Percentiles rank a stretch among this genome's conserved stretches.
phyloP scores from a whole-genome alignment of 495 filamentous ascomycete genomes.

The Penicillium parvum region DNA sequence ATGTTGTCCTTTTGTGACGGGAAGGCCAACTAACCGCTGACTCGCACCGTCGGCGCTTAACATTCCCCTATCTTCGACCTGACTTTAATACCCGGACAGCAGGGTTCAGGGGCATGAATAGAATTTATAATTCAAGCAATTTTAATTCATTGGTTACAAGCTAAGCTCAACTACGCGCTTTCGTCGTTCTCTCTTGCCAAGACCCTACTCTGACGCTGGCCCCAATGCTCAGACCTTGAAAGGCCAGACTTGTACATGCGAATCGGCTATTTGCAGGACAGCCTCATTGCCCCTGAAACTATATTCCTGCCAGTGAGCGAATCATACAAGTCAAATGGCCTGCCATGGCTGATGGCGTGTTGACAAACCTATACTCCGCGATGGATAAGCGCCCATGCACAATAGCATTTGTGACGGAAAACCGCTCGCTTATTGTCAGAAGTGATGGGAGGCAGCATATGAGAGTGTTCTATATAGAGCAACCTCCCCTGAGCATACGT shows the following conservation, averaged over 20 bases:
- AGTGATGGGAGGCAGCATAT: not conserved
- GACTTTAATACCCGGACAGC: too few species aligned
- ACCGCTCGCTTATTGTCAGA: constrained; percentile 7
- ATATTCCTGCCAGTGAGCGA: not conserved
- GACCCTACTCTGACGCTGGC: constrained; percentile 16
- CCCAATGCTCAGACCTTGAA: constrained; percentile 5
- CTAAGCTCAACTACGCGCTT: too few species aligned
- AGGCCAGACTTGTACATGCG: constrained; percentile 2
- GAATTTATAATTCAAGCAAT: too few species aligned
- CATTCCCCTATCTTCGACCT: too few species aligned
- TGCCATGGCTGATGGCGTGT: constrained; percentile 1
- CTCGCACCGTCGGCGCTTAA: too few species aligned
- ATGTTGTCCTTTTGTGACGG: too few species aligned
- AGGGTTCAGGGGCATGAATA: too few species aligned
- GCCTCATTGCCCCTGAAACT: constrained; percentile 3
- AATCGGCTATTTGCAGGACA: not conserved
- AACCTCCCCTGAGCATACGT: too few species aligned
- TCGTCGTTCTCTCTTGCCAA: too few species aligned
- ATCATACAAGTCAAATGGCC: not conserved
- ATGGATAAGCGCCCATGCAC: constrained; percentile 8
- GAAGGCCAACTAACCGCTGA: too few species aligned
- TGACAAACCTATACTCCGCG: constrained; percentile 1
- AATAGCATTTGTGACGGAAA: constrained; percentile 12
- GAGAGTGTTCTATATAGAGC: too few species aligned
- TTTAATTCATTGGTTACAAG: too few species aligned